A percentile compares a stretch with the other conserved stretches of the same genome.
Conservation (phyloP, 2,329 filamentous ascomycete species). For the Ophioceras dolichostomum region DNA sequence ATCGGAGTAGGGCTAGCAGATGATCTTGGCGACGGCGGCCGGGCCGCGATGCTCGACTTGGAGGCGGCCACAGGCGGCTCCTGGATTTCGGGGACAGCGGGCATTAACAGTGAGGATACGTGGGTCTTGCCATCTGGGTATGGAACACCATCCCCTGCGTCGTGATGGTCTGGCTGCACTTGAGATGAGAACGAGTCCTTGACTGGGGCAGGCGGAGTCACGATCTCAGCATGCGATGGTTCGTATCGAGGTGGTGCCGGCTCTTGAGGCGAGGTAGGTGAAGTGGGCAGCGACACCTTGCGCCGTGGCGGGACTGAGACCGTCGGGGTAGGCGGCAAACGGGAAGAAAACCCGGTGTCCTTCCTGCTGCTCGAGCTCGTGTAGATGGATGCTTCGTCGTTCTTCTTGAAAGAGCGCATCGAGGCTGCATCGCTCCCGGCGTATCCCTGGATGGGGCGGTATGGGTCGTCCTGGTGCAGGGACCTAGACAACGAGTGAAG, state of each 20-base stretch:
- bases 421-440: slow-evolving; percentile 43
- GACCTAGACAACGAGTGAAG: slow-evolving; percentile 74
- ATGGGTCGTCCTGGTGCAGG: slow-evolving; percentile 67
- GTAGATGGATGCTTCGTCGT: slow-evolving; percentile 32
- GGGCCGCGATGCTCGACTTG: slow-evolving; percentile 11
- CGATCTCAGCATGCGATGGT: background rate
- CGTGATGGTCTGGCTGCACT: too few species aligned
- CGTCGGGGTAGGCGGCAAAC: slow-evolving; percentile 15
- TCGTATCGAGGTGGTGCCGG: slow-evolving; percentile 1
- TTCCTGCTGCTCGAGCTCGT: slow-evolving; percentile 25
- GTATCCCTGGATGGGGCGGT: slow-evolving; percentile 52
- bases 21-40: slow-evolving; percentile 1
- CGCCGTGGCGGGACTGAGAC: slow-evolving; percentile 20
- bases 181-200: background rate
- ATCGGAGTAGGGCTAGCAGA: too few species aligned
- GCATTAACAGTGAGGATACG: slow-evolving; percentile 12
- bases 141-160: slow-evolving; percentile 21
- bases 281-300: slow-evolving; percentile 30
- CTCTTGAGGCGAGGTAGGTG: slow-evolving; percentile 1
- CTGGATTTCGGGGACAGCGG: slow-evolving; percentile 17
- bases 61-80: slow-evolving; percentile 22
- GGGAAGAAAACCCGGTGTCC: slow-evolving; percentile 12
- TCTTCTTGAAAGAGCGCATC: slow-evolving; percentile 35
- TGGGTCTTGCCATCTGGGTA: slow-evolving; percentile 20
- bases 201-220: background rate